Evolutionary conservation across 495 filamentous ascomycete species (phyloP).

Genomic region (Aspergillus nanangensis): DNA sequence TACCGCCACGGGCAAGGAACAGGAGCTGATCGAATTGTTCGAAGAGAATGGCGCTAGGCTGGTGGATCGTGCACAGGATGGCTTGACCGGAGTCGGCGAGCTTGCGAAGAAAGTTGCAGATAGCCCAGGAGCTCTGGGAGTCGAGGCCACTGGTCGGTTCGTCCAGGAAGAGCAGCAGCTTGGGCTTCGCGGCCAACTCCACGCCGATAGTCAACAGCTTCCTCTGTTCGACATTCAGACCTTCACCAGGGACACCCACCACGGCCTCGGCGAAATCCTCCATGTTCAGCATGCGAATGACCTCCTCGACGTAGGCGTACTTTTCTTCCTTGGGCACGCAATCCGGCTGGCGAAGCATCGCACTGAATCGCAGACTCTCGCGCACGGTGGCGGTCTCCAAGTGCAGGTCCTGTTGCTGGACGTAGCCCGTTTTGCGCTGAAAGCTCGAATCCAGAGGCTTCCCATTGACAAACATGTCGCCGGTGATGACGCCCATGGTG

Average conservation of each 20-base stretch:
- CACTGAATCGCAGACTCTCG: conserved; percentile 76
- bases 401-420: conserved; percentile 91
- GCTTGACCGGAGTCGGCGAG: conserved; percentile 82
- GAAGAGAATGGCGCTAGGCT: conserved; percentile 88
- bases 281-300: conserved; percentile 47
- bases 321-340: conserved; percentile 36
- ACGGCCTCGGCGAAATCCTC: conserved; percentile 38
- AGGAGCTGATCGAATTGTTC: conserved; percentile 85
- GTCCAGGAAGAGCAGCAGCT: conserved; percentile 84
- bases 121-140: conserved; percentile 80
- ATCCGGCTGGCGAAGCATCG: conserved; percentile 74
- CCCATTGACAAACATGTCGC: conserved; percentile 51
- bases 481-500: conserved; percentile 45
- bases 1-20: conserved; percentile 73
- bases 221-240: conserved; percentile 87
- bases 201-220: conserved; percentile 89
- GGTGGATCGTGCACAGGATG: conserved; percentile 94
- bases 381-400: conserved; percentile 81
- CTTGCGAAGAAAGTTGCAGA: conserved; percentile 71
- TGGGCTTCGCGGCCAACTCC: conserved; percentile 82
- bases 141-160: conserved; percentile 82
- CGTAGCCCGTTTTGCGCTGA: conserved; percentile 89
- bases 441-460: conserved; percentile 62
- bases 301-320: conserved; percentile 44
- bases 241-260: conserved; percentile 39